Conservation (phyloP, 768 basidiomycete species). For the Tricholoma hemisulphureum region DNA sequence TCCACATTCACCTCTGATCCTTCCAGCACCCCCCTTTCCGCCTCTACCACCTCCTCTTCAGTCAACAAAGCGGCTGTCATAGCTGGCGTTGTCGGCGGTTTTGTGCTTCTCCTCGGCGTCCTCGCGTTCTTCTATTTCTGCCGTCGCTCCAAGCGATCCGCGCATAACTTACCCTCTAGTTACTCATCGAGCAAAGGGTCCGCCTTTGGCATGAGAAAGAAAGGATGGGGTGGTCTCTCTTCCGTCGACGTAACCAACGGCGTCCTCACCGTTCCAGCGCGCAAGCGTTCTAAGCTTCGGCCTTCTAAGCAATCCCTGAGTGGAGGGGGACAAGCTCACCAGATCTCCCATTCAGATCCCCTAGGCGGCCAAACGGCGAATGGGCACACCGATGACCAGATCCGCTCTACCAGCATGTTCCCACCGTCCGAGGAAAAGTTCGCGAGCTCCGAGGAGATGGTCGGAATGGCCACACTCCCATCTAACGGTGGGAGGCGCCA, state of each 20-base stretch:
- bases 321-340: slow-evolving; percentile 1
- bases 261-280: background rate
- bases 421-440: slow-evolving; percentile 19
- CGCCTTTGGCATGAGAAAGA: background rate
- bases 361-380: background rate
- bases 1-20: slow-evolving; percentile 16
- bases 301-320: slow-evolving; percentile 1
- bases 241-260: slow-evolving; percentile 16
- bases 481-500: slow-evolving; percentile 1
- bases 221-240: slow-evolving; percentile 20
- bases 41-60: slow-evolving; percentile 20
- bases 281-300: background rate
- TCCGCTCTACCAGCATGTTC: background rate
- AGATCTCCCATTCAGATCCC: slow-evolving; percentile 4
- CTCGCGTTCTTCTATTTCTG: slow-evolving; percentile 30
- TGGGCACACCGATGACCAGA: slow-evolving; percentile 8
- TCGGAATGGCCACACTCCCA: slow-evolving; percentile 3
- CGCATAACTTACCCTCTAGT: background rate
- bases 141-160: slow-evolving; percentile 1
- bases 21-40: slow-evolving; percentile 13
- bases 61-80: slow-evolving; percentile 45
- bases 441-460: slow-evolving; percentile 9
- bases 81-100: slow-evolving; percentile 52
- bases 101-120: slow-evolving; percentile 34
- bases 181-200: background rate